phyloP scores from a whole-genome alignment of 371 early-diverging fungal genomes.

The Fennellomyces sp. region DNA sequence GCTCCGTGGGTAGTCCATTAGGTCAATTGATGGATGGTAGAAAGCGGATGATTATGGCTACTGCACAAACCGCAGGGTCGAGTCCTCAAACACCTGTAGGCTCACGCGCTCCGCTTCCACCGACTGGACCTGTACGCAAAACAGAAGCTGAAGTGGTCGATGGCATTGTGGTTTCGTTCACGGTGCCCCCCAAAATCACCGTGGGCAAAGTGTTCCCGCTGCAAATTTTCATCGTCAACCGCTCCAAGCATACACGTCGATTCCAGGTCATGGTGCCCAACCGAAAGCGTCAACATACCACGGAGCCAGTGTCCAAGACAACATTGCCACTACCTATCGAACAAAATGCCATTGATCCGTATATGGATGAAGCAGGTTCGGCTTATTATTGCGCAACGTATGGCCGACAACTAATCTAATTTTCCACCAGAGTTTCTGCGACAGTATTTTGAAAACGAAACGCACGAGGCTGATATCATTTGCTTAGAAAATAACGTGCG shows the following conservation, averaged over 20 bases:
- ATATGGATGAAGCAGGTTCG: constrained; percentile 63
- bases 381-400: neutral
- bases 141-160: constrained; percentile 38
- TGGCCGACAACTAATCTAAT: neutral
- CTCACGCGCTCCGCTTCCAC: constrained; percentile 1
- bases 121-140: neutral
- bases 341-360: constrained; percentile 57
- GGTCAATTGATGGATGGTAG: constrained; percentile 31
- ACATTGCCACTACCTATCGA: constrained; percentile 47
- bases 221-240: constrained; percentile 75
- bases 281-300: constrained; percentile 50
- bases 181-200: constrained; percentile 38
- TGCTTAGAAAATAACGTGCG: constrained; percentile 76
- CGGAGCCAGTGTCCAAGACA: constrained; percentile 33
- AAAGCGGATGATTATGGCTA: constrained; percentile 17
- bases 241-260: constrained; percentile 64
- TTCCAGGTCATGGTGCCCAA: constrained; percentile 71
- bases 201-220: constrained; percentile 73
- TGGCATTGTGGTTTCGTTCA: constrained; percentile 72
- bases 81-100: constrained; percentile 5
- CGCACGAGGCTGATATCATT: constrained; percentile 71
- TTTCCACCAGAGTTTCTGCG: constrained; percentile 56
- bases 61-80: neutral
- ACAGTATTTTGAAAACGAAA: constrained; percentile 67
- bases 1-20: constrained; percentile 45